Percentiles rank a stretch among this genome's conserved stretches.
These are phyloP conservation scores for Ilex paraguariensis DNA, from an alignment of 305 asterid genomes.

Conservation along the genomic window DNA sequence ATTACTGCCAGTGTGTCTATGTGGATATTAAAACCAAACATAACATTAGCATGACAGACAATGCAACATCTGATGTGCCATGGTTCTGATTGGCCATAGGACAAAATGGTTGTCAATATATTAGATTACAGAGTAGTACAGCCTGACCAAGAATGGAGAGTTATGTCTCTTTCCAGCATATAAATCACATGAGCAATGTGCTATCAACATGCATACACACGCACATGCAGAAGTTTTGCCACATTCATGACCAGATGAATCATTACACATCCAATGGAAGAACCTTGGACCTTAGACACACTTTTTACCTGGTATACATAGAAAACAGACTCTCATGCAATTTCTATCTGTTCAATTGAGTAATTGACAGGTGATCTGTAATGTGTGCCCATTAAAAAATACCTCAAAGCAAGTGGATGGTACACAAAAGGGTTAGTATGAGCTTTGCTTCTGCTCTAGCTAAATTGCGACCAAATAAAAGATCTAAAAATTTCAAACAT, in stretches of 20 bases:
- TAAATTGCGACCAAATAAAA: background rate
- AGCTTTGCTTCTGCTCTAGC: no score
- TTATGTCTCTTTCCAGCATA: no score
- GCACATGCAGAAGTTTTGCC: no score
- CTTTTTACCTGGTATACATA: slow-evolving; percentile 62
- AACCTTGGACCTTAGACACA: background rate
- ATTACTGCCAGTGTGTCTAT: background rate
- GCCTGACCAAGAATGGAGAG: background rate
- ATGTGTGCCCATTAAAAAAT: slow-evolving; percentile 76
- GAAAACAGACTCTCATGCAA: slow-evolving; percentile 70
- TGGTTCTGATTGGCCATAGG: background rate
- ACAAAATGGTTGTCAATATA: no score
- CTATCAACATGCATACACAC: no score
- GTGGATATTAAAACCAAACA: background rate
- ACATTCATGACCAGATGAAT: background rate
- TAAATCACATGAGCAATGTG: no score
- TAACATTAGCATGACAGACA: background rate
- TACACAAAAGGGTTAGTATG: slow-evolving; percentile 16
- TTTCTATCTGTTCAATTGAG: slow-evolving; percentile 60
- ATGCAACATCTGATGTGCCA: background rate
- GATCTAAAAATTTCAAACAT: background rate
- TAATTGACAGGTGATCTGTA: slow-evolving; percentile 84
- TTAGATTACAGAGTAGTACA: no score
- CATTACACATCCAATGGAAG: background rate
- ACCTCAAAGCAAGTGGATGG: slow-evolving; percentile 87